phyloP scores from a whole-genome alignment of 495 filamentous ascomycete genomes.

The Annulohypoxylon bovei region DNA sequence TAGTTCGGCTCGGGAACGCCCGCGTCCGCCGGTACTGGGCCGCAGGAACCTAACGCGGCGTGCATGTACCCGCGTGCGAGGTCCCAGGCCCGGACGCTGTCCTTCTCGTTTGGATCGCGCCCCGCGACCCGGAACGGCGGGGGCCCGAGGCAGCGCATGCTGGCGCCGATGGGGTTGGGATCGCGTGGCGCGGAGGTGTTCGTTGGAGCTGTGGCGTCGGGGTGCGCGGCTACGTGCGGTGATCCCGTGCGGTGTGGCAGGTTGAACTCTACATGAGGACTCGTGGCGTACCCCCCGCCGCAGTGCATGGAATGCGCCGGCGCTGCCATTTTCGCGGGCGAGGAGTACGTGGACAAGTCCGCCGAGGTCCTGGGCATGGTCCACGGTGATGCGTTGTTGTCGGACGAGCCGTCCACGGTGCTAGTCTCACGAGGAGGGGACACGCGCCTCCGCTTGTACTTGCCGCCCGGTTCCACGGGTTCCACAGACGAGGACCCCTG shows the following conservation, averaged over 20 bases:
- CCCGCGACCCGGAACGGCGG: not conserved
- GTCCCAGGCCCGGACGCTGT: too few species aligned
- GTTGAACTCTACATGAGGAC: not conserved
- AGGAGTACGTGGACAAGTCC: slow-evolving; percentile 9
- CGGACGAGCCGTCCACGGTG: slow-evolving; percentile 4
- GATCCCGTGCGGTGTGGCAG: slow-evolving; percentile 25
- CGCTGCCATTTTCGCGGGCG: not conserved
- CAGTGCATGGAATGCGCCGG: not conserved
- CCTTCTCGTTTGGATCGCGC: too few species aligned
- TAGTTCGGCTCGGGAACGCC: not conserved
- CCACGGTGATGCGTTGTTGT: not conserved
- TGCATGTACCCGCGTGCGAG: not conserved
- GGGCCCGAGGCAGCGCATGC: not conserved
- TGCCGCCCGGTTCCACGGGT: not conserved
- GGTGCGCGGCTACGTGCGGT: not conserved
- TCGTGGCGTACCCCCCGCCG: not conserved
- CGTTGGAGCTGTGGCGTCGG: not conserved
- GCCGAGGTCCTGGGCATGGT: not conserved
- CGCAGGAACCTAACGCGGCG: too few species aligned
- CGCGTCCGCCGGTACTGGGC: too few species aligned
- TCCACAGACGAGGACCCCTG: not conserved
- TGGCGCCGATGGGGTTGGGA: not conserved
- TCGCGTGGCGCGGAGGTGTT: too few species aligned
- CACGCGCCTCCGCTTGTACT: slow-evolving; percentile 26
- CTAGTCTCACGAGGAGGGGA: not conserved